These are phyloP conservation scores for Endogone sp. DNA, from an alignment of 192 early-diverging fungal genomes.

Conservation along the genomic window DNA sequence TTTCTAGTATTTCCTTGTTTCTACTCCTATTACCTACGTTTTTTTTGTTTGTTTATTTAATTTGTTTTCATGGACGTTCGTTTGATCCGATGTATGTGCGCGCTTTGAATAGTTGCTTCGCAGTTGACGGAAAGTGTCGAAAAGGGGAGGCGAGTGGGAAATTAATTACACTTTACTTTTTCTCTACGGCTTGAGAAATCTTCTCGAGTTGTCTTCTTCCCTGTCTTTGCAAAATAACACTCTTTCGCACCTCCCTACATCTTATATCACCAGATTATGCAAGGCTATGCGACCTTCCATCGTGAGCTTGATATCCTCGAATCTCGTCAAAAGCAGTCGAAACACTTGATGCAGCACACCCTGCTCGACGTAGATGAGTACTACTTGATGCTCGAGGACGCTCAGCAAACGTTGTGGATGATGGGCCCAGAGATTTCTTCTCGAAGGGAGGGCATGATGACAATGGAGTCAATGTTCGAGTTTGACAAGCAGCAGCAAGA, in stretches of 20 bases:
- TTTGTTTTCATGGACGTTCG: too few relatives aligned
- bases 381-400: neutral
- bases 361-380: neutral
- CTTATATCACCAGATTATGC: neutral
- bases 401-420: neutral
- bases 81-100: too few relatives aligned
- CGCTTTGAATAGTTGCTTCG: too few relatives aligned
- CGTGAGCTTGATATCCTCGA: neutral
- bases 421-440: neutral
- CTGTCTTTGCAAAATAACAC: too few relatives aligned
- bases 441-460: neutral
- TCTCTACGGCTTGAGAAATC: too few relatives aligned
- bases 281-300: neutral
- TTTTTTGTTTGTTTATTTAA: too few relatives aligned
- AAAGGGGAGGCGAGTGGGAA: too few relatives aligned
- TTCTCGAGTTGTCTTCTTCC: too few relatives aligned
- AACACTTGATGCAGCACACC: neutral
- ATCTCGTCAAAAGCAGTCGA: neutral
- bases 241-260: neutral
- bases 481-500: neutral
- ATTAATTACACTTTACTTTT: too few relatives aligned
- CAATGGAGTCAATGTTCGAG: neutral
- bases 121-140: too few relatives aligned
- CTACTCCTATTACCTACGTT: too few relatives aligned
- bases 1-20: too few relatives aligned